These are phyloP conservation scores for Cordyceps javanica DNA, from an alignment of 2,329 filamentous ascomycete species.

Conservation along the genomic window DNA sequence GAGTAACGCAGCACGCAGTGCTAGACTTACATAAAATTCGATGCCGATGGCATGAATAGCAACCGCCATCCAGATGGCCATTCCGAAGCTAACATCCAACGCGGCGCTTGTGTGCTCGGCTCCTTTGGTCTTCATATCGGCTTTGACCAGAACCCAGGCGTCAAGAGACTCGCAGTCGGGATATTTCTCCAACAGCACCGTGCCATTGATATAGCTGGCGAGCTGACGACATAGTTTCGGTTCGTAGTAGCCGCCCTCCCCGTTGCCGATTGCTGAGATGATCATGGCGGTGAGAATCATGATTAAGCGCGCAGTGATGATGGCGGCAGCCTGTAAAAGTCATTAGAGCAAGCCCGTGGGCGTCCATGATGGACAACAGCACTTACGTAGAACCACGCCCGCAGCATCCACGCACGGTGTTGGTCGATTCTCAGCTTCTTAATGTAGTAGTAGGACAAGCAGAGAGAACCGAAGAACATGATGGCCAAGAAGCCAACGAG, in stretches of 20 bases:
- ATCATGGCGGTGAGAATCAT: slow-evolving; percentile 34
- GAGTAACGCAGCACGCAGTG: too few relatives aligned
- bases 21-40: slow-evolving; percentile 38
- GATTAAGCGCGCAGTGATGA: slow-evolving; percentile 45
- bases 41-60: slow-evolving; percentile 42
- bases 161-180: slow-evolving; percentile 36
- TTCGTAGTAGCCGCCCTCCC: slow-evolving; percentile 18
- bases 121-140: slow-evolving; percentile 23
- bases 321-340: slow-evolving; percentile 35
- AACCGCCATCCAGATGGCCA: slow-evolving; percentile 45
- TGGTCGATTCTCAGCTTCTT: slow-evolving; percentile 54
- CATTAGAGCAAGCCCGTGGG: too few relatives aligned
- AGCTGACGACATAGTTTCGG: slow-evolving; percentile 41
- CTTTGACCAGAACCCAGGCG: slow-evolving; percentile 26
- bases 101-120: slow-evolving; percentile 30
- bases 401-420: slow-evolving; percentile 56
- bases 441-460: slow-evolving; percentile 47
- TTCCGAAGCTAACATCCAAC: slow-evolving; percentile 42
- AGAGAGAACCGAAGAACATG: slow-evolving; percentile 34
- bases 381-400: slow-evolving; percentile 41
- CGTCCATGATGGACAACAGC: too few relatives aligned
- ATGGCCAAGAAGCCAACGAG: slow-evolving; percentile 36
- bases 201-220: slow-evolving; percentile 25
- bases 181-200: slow-evolving; percentile 27
- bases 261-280: slow-evolving; percentile 23